Conservation (phyloP, 768 basidiomycete genomes). For the Paxillus ammoniavirescens region DNA sequence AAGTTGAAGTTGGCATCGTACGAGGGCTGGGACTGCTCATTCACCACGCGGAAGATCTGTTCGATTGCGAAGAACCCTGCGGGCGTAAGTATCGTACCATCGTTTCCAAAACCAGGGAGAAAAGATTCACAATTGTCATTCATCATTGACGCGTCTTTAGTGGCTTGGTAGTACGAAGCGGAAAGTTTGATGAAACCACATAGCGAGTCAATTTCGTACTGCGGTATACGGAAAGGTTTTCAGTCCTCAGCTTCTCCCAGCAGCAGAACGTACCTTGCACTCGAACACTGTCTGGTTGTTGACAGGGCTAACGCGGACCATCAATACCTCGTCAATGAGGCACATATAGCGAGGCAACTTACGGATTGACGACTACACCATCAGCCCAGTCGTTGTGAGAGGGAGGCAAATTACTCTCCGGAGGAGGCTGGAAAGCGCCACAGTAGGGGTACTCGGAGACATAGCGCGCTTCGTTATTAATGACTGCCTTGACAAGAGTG, state of each 20-base stretch:
- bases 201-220: constrained; percentile 81
- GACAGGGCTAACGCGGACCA: constrained; percentile 47
- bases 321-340: neutral
- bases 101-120: neutral
- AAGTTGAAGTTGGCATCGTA: constrained; percentile 73
- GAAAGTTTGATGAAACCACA: constrained; percentile 81
- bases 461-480: constrained; percentile 77
- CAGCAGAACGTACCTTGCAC: constrained; percentile 58
- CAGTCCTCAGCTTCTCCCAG: neutral
- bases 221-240: neutral
- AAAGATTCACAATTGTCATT: constrained; percentile 57
- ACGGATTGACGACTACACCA: constrained; percentile 74
- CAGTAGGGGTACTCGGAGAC: constrained; percentile 75
- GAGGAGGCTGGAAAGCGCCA: constrained; percentile 79
- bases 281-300: constrained; percentile 73
- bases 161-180: constrained; percentile 67
- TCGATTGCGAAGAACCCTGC: constrained; percentile 66
- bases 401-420: constrained; percentile 65
- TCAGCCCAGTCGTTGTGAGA: constrained; percentile 69
- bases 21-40: constrained; percentile 70
- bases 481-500: constrained; percentile 72
- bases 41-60: constrained; percentile 73
- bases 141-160: constrained; percentile 69
- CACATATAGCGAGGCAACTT: constrained; percentile 25
- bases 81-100: neutral